Evolutionary conservation across 768 basidiomycete species (phyloP), one percentile per base, ranked within the genome.

Genomic region (Phylloporus sp.): DNA sequence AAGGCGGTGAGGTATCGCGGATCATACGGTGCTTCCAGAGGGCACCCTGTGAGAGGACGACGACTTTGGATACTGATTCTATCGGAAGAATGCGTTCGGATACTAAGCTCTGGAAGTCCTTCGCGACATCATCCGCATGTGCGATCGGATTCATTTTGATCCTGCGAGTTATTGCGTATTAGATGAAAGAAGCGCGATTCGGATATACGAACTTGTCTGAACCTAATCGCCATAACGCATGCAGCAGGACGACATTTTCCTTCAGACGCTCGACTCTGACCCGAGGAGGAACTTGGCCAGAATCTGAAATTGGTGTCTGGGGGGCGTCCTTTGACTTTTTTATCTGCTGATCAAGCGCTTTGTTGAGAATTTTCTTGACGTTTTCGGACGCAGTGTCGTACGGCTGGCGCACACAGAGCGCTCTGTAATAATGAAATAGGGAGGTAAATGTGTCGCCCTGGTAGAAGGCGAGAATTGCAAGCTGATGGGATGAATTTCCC

Each of bases 401-500:
- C 0, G 92, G 87, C 48, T 81, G 78, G 31, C 78, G 77, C 28
- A 92, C 89, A 58, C 91, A 94, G 11, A 98, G 73, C 2, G 95
- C 89, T 24, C 92, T 84, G 62, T 93, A 93, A 65, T 97, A 95
- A 66, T 92, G 86, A 42, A 87, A 77, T 9, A 90, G 70, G 24
- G 89, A 84, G 26, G 72, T 68, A 58, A 95, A 92, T n/a, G 78
- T 72, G 66, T 98, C 91, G 51, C 78, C 76, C 56, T 85, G 75
- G 64, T 96, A 94, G 5, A 85, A 82, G 3, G 91, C 79, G 26
- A 97, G 78, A 49, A 97, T 94, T 5, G 95, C 96, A 17, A 98
- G 81, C 65, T 98, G 96, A 63, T 98, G 95, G 17, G 87, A 95
- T 1, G 96, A 80, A 59, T 97, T 94, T 54, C 95, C 96, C 54